A percentile compares a stretch with the other conserved stretches of the same genome.
Conservation (phyloP, 2,329 filamentous ascomycete species). For the Alternaria metachromatica region DNA sequence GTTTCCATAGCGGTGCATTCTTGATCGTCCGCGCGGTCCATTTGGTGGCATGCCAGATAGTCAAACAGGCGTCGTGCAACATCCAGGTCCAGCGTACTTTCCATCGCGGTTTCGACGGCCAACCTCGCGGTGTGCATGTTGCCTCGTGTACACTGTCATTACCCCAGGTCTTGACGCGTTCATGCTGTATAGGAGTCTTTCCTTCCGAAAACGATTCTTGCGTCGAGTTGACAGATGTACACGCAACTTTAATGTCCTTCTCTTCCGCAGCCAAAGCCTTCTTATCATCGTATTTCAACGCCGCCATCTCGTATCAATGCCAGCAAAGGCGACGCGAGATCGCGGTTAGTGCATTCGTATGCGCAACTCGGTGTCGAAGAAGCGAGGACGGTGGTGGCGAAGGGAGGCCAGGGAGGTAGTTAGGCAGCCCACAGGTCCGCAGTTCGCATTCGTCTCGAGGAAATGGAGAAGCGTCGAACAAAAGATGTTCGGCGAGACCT, state of each 20-base stretch:
- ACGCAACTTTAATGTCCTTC: not conserved
- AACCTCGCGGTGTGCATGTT: not conserved
- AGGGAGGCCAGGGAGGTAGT: not conserved
- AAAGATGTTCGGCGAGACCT: not conserved
- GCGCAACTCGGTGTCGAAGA: slow-evolving; percentile 1
- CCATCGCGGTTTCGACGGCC: not conserved
- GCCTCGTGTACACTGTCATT: not conserved
- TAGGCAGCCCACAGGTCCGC: not conserved
- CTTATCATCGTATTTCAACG: not conserved
- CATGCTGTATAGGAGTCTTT: not conserved
- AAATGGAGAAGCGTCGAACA: not conserved
- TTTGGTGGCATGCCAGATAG: not conserved
- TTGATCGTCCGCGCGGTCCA: not conserved
- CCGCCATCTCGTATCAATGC: not conserved
- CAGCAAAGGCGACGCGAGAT: not conserved
- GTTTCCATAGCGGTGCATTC: slow-evolving; percentile 2
- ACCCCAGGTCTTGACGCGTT: slow-evolving; percentile 9
- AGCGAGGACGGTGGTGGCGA: not conserved
- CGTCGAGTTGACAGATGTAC: not conserved
- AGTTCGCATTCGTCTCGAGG: not conserved
- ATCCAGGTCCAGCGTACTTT: slow-evolving; percentile 2
- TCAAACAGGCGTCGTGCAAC: not conserved
- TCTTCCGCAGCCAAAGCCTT: not conserved
- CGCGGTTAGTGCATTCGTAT: not conserved
- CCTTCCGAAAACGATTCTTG: not conserved